Evolutionary conservation across 257 asterid genomes (phyloP), one percentile per base, ranked within the genome.

Genomic region (Solanum piurae): DNA sequence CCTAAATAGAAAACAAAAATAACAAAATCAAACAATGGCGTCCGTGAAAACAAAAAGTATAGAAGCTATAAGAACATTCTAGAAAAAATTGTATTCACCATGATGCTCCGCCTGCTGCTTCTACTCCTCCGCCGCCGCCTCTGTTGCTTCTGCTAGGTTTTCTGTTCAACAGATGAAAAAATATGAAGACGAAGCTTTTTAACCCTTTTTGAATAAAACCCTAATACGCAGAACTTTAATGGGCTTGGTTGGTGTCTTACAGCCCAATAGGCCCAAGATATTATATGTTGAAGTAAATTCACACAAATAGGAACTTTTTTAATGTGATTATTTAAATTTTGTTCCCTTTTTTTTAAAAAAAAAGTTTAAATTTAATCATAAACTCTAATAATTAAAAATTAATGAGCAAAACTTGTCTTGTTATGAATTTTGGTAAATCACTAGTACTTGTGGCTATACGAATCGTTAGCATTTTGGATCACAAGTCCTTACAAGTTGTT

Each of bases 1-100:
- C 99, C 98, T 95, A 58, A 55, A 64, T 52, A 27, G 36, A 14
- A 86, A 20, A 76, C 49, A 7, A 44, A 76, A 12, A 55, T 12
- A 18, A 14, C 21, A 29, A 38, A 52, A 13, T 25, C 29, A 37
- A 38, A 12, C 36, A 83, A 7, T 14, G 4, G 11, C 31, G 23
- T 36, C 21, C 7, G 21, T 8, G 20, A 7, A 52, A 14, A 9
- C 40, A 29, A 33, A 27, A 6, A 27, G 9, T 12, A 33, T 31
- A 46, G 33, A 38, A n/a, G 34, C 25, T 42, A 16, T 1, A 16
- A 11, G 42, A 80, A 46, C 5, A 46, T 46, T 80, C 29, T 1
- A 46, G 27, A 4, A 46, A 46, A 80, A 27, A n/a, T n/a, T n/a
- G n/a, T n/a, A n/a, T 2, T 44, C 25, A 46, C 85, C 85, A 80